Evolutionary conservation across 129 eudicot genomes (phyloP).

Genomic region (Lonicera japonica): DNA sequence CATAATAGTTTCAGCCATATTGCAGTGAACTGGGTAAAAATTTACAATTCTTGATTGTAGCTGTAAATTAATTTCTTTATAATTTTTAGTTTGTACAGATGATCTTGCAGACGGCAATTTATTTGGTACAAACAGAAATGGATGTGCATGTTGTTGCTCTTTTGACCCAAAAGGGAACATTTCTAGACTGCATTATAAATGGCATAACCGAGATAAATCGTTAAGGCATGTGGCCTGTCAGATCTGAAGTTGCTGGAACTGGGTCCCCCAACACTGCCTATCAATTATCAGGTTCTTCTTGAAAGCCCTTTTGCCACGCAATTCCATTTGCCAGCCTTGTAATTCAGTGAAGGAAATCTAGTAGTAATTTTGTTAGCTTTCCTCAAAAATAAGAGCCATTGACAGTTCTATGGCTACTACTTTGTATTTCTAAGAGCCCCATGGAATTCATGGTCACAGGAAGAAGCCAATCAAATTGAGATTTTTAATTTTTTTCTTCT

Average conservation of each 20-base stretch:
- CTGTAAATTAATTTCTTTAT: not conserved
- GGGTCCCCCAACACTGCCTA: slow-evolving; percentile 55
- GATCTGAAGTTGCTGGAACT: slow-evolving; percentile 64
- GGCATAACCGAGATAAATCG: slow-evolving; percentile 19
- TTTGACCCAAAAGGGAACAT: slow-evolving; percentile 21
- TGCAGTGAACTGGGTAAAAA: not conserved
- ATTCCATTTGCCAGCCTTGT: not conserved
- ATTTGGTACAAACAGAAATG: slow-evolving; percentile 19
- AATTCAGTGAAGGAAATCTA: no score
- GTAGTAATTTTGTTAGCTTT: no score
- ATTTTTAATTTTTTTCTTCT: no score
- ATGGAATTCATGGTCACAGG: no score
- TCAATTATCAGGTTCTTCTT: slow-evolving; percentile 54
- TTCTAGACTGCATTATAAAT: slow-evolving; percentile 14
- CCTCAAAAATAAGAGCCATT: no score
- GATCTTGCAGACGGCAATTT: slow-evolving; percentile 8
- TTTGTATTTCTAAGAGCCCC: no score
- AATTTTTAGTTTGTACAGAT: not conserved
- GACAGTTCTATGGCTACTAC: no score
- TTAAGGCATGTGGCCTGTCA: slow-evolving; percentile 47
- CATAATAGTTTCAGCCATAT: no score
- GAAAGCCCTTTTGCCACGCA: slow-evolving; percentile 8
- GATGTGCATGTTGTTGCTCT: slow-evolving; percentile 22
- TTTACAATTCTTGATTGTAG: not conserved
- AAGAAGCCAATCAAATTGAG: not conserved